A percentile compares a stretch with the other conserved stretches of the same genome.
Evolutionary conservation across 768 basidiomycete species (phyloP).

Genomic region (Trametes maxima): DNA sequence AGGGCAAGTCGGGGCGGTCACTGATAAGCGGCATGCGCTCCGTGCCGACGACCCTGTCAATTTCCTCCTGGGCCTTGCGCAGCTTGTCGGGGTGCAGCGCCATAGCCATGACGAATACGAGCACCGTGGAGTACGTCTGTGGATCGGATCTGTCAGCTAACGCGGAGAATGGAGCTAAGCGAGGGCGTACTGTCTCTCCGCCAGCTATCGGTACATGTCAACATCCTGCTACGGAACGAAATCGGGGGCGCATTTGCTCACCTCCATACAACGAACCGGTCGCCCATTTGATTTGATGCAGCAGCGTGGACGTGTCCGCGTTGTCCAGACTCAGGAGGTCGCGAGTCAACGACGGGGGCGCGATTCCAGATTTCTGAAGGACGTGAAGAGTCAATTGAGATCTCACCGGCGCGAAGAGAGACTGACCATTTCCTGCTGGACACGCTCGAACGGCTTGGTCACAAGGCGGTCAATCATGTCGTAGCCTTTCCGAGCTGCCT

Average conservation of each 20-base stretch:
- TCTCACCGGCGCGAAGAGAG: not conserved
- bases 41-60: constrained; percentile 28
- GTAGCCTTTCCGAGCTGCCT: constrained; percentile 18
- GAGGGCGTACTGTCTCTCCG: not conserved
- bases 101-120: not conserved
- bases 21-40: constrained; percentile 22
- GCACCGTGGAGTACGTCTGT: not conserved
- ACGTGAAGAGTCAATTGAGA: not conserved
- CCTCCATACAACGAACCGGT: constrained; percentile 17
- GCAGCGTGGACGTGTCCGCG: not conserved
- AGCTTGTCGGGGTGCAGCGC: constrained; percentile 12
- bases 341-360: constrained; percentile 21
- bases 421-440: constrained; percentile 27
- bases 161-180: not conserved
- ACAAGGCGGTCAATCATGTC: constrained; percentile 19
- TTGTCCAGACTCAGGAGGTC: constrained; percentile 22
- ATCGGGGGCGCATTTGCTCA: constrained; percentile 9
- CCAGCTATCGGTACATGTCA: not conserved
- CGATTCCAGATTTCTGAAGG: constrained; percentile 17
- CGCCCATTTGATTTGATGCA: constrained; percentile 13
- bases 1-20: constrained; percentile 25
- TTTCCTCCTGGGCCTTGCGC: constrained; percentile 28
- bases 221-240: not conserved
- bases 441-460: constrained; percentile 26
- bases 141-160: not conserved